These are phyloP conservation scores for Kwoniella heveanensis DNA, from an alignment of 768 basidiomycete species.

Conservation along the genomic window DNA sequence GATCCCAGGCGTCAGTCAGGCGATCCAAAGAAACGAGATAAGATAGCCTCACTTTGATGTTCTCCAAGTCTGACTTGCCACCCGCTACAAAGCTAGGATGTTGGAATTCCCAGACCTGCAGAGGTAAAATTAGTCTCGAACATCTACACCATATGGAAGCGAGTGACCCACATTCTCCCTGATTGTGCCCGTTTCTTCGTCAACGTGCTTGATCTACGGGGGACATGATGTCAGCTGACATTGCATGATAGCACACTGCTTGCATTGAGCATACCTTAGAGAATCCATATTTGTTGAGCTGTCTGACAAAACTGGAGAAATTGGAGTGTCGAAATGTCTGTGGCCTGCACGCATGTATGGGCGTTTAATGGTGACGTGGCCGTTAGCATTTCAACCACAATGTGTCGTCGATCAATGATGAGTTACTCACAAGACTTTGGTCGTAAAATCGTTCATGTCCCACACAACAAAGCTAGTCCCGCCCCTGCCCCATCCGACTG, in stretches of 20 bases:
- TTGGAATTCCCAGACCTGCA: slow-evolving; percentile 50
- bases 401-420: not conserved
- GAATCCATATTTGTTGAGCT: slow-evolving; percentile 95
- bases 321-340: slow-evolving; percentile 58
- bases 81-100: slow-evolving; percentile 48
- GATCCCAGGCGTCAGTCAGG: not conserved
- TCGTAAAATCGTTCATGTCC: slow-evolving; percentile 54
- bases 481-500: slow-evolving; percentile 49
- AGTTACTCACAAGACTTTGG: slow-evolving; percentile 46
- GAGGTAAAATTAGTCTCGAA: not conserved
- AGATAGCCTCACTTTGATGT: slow-evolving; percentile 43
- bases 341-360: slow-evolving; percentile 30
- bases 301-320: slow-evolving; percentile 92
- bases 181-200: slow-evolving; percentile 46
- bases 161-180: slow-evolving; percentile 37
- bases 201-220: slow-evolving; percentile 47
- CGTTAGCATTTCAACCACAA: not conserved
- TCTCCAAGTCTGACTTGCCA: slow-evolving; percentile 44
- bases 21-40: not conserved
- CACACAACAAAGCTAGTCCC: slow-evolving; percentile 51
- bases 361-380: no score
- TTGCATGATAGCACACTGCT: no score
- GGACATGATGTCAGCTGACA: not conserved
- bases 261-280: slow-evolving; percentile 63
- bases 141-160: not conserved